Percentiles rank a stretch among this genome's conserved stretches.
Evolutionary conservation across 495 filamentous ascomycete species (phyloP).

Genomic region (Hypoxylon lenormandii): DNA sequence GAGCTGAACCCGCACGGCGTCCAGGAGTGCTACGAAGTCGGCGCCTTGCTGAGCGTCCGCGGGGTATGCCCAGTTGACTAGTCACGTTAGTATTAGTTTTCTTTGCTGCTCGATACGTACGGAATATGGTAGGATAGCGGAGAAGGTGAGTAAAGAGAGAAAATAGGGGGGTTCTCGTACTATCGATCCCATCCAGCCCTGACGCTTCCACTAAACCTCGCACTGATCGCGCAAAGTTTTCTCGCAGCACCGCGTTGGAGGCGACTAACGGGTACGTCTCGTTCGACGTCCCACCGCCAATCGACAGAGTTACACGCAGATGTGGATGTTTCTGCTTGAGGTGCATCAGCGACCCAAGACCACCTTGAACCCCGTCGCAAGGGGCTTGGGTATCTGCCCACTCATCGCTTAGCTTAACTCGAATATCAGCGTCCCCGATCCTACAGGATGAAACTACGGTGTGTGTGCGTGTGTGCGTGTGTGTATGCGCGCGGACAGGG

Average conservation of each 20-base stretch:
- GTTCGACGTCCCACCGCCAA: slow-evolving; percentile 84
- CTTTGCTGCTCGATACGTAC: slow-evolving; percentile 13
- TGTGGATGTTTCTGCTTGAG: slow-evolving; percentile 80
- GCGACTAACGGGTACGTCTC: slow-evolving; percentile 82
- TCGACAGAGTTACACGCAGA: slow-evolving; percentile 83
- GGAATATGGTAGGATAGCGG: slow-evolving; percentile 5
- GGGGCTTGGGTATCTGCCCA: slow-evolving; percentile 83
- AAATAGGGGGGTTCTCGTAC: slow-evolving; percentile 62
- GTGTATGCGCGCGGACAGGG: not conserved
- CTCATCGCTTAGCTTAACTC: slow-evolving; percentile 80
- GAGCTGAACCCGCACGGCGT: slow-evolving; percentile 74
- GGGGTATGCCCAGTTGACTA: slow-evolving; percentile 92
- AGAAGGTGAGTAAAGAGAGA: slow-evolving; percentile 12
- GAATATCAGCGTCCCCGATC: slow-evolving; percentile 44
- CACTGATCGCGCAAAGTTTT: slow-evolving; percentile 80
- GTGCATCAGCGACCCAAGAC: slow-evolving; percentile 78
- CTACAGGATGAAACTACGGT: slow-evolving; percentile 22
- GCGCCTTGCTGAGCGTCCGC: slow-evolving; percentile 73
- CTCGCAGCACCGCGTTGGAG: slow-evolving; percentile 67
- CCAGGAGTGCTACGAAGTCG: slow-evolving; percentile 79
- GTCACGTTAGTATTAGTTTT: slow-evolving; percentile 16
- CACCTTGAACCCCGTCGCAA: slow-evolving; percentile 81
- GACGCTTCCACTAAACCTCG: slow-evolving; percentile 77
- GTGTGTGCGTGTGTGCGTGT: not conserved
- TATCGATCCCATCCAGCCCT: slow-evolving; percentile 86